Evolutionary conservation across 441 rosid species (phyloP), one percentile per base, ranked within the genome.

Genomic region (Populus tomentosa): DNA sequence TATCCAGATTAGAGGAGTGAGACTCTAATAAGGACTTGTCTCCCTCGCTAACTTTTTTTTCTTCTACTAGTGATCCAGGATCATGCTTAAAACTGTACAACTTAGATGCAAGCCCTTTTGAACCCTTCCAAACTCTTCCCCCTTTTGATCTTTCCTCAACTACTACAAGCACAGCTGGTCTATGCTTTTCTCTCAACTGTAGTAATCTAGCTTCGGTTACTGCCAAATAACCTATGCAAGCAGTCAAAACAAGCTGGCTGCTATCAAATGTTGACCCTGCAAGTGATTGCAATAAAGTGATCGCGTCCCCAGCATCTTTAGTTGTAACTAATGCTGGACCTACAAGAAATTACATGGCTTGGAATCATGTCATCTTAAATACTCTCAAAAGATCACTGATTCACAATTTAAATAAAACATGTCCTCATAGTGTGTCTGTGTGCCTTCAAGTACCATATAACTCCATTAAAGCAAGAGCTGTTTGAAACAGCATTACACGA

Each of bases 211-310:
- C 85, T 84, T 94, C 98, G 80, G 85, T 86, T 74, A 94, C 96
- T 83, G 90, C 90, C 85, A 87, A 91, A 90, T 84, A 97, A 74
- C 98, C 99, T 94, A 97, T 92, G 84, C 97, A 92, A 81, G 99
- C 99, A 80, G 98, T 97, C 85, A 94, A 85, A 79, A 94, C 98
- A 56, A 97, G 98, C 82, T 97, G 98, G 82, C 98, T 97, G 86
- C 98, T 94, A 86, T 97, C 99, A 89, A 97, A 93, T 81, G 99
- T 97, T 74, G 99, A 97, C 75, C 99, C 98, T 78, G 94, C 82
- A 81, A 94, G 83, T 66, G 98, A 91, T 80, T 97, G 99, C 82
- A 97, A 86, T 85, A 97, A 85, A 77, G 98, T 97, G 78, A 94
- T 92, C 74, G 98, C 99, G 79, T 97, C 99, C 53, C 98, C 99